Conservation (phyloP, 352 stramenopile genomes). For the Peronospora farinosa region DNA sequence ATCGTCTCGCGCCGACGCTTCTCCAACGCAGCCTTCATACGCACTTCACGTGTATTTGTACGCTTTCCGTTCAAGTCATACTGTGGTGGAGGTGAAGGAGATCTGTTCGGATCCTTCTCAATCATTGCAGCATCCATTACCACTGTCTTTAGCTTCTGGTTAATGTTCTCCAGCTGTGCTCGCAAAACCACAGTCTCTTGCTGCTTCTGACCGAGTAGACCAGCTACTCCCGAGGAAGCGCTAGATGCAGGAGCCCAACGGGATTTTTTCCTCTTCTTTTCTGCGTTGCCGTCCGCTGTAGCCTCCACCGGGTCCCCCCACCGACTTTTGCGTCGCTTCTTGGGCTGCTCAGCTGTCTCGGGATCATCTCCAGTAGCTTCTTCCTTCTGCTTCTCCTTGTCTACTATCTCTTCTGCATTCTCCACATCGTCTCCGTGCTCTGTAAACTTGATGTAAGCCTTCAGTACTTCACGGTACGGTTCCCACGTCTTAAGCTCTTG, state of each 20-base stretch:
- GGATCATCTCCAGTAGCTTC: constrained; percentile 15
- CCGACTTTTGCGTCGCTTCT: constrained; percentile 77
- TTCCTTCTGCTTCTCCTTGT: constrained; percentile 11
- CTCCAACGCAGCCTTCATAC: constrained; percentile 89
- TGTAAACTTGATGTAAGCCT: constrained; percentile 84
- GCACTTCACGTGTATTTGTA: constrained; percentile 94
- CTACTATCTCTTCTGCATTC: constrained; percentile 2
- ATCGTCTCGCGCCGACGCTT: constrained; percentile 90
- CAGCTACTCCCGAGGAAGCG: constrained; percentile 35
- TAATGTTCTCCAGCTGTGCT: constrained; percentile 66
- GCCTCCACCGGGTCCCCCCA: constrained; percentile 70
- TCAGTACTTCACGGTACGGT: constrained; percentile 89
- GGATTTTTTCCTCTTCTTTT: constrained; percentile 74
- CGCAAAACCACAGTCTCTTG: constrained; percentile 70
- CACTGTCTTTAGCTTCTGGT: constrained; percentile 73
- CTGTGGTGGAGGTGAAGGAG: constrained; percentile 88
- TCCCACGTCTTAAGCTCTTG: constrained; percentile 92
- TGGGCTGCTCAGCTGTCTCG: constrained; percentile 36
- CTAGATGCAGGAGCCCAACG: constrained; percentile 57
- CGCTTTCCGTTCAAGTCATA: constrained; percentile 96
- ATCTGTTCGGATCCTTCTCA: constrained; percentile 85
- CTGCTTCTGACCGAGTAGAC: constrained; percentile 51
- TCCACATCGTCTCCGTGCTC: constrained; percentile 36
- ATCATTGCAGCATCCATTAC: constrained; percentile 65
- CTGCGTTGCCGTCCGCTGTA: constrained; percentile 23